Base-by-base conservation (phyloP, 2,329 filamentous ascomycete genomes). In the Colletotrichum cuscutae region DNA sequence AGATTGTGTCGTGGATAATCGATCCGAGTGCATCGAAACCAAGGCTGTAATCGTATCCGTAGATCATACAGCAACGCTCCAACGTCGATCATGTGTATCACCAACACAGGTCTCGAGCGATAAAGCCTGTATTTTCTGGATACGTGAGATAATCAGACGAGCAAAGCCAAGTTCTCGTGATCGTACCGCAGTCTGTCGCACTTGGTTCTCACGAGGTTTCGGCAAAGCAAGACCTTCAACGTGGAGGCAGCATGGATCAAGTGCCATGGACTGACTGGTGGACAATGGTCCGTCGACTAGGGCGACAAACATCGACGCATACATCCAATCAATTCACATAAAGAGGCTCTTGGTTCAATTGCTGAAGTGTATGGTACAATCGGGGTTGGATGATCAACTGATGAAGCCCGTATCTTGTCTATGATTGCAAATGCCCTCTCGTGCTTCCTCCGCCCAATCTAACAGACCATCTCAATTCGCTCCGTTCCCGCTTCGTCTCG, bases 291-390 rank as follows among this genome's bases (percentile, higher is more conserved):
- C 28, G 26, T 11, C 26, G n/a, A 6, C 26, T 4, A 37, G 3
- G 30, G 15, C 32, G 5, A 52, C 19, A 19, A 8, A n/a, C 15
- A 22, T 7, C 53, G 32, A 13, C 35, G 13, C 63, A 32, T 12
- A 19, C 42, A 49, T n/a, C 42, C 24, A 30, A 52, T 3, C 26
- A 9, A 5, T 58, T 19, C 37, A 64, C 28, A 46, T 60, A 54
- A 54, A 26, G 35, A 72, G 46, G 49, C 26, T 60, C 28, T 58
- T 46, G 65, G 59, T 57, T 73, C 57, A 58, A 63, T 73, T 74
- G 64, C 61, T 72, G 74, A 62, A 60, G 46, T 74, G 28, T 75
- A 74, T 75, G 67, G 68, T 74, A 75, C 74, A 74, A 72, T 72
- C 56, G 74, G 57, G 61, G 57, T 68, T 56, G 60, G 67, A 28